Evolutionary conservation across 2,329 filamentous ascomycete genomes (phyloP).

Genomic region (Tolypocladium paradoxum): DNA sequence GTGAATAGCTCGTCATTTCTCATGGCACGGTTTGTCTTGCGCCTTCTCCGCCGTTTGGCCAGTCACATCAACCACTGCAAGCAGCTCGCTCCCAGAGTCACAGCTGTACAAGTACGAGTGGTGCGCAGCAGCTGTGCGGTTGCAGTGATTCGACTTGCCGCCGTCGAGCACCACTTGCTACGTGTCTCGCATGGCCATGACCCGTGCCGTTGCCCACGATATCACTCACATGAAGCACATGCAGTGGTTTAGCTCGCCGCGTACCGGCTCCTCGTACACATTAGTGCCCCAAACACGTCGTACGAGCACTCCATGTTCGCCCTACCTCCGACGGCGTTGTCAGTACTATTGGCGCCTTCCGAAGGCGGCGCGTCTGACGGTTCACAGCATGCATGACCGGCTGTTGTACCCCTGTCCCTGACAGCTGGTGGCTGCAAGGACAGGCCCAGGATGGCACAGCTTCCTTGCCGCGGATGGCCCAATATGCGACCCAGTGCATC

Average conservation of each 20-base stretch:
- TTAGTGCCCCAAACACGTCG: background rate
- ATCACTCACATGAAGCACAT: background rate
- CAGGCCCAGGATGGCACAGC: background rate
- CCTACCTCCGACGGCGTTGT: background rate
- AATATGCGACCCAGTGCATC: background rate
- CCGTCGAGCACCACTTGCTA: background rate
- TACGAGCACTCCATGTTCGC: background rate
- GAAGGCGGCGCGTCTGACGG: conserved; percentile 2
- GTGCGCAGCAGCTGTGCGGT: background rate
- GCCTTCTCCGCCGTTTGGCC: background rate
- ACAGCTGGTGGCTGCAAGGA: conserved; percentile 4
- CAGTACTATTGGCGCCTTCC: background rate
- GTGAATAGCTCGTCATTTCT: background rate
- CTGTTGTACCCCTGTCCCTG: conserved; percentile 3
- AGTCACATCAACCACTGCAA: background rate
- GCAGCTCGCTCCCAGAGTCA: background rate
- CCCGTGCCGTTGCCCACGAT: background rate
- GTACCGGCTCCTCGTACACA: background rate
- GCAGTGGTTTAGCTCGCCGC: background rate
- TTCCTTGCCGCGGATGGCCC: background rate
- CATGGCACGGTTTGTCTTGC: background rate
- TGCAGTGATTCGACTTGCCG: background rate
- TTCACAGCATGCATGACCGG: conserved; percentile 7
- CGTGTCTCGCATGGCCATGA: background rate
- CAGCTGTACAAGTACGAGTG: background rate